Percentiles rank a stretch among this genome's conserved stretches.
Conservation (phyloP, 495 filamentous ascomycete species). For the Penicillium bovifimosum region DNA sequence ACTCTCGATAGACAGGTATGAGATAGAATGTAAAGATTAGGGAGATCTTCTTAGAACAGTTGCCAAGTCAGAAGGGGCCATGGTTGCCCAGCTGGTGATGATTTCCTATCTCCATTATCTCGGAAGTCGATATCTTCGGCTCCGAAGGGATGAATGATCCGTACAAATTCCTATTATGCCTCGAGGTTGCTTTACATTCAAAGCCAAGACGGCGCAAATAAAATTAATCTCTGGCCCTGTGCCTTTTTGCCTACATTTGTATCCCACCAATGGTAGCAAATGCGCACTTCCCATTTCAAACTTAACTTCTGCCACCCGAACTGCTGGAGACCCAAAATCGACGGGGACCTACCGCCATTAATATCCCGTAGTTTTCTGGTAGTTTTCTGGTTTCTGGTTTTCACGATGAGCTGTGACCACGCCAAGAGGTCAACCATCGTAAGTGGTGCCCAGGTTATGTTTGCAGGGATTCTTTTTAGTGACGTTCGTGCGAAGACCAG, state of each 20-base stretch:
- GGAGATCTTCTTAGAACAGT: too few species aligned
- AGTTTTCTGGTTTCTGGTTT: too few species aligned
- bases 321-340: background rate
- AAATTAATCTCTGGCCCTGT: background rate
- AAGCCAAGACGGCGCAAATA: background rate
- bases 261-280: background rate
- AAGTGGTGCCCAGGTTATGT: too few species aligned
- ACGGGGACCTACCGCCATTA: background rate
- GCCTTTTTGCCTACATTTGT: background rate
- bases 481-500: too few species aligned
- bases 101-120: background rate
- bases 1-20: background rate
- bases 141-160: constrained; percentile 8
- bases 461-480: too few species aligned
- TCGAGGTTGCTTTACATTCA: too few species aligned
- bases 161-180: background rate
- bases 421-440: too few species aligned
- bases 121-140: background rate
- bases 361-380: background rate
- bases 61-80: background rate
- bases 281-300: background rate
- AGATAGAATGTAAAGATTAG: background rate
- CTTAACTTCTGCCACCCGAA: constrained; percentile 12
- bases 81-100: constrained; percentile 6
- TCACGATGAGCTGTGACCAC: too few species aligned